Conservation (phyloP, 495 filamentous ascomycete species). For the Staphylotrichum tortipilum region DNA sequence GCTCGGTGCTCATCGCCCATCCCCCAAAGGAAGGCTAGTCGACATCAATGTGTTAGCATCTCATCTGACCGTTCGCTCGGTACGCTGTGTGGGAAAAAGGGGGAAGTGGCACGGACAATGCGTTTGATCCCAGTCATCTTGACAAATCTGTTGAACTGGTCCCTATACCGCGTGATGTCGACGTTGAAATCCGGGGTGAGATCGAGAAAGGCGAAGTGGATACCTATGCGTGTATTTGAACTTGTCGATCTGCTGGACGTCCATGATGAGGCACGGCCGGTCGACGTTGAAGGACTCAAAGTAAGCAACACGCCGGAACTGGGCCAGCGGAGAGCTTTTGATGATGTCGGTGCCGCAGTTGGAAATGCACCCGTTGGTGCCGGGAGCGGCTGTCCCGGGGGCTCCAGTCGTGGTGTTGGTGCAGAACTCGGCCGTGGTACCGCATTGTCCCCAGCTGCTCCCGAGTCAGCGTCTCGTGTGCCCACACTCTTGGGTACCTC, state of each 20-base stretch:
- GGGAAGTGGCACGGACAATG: too few relatives aligned
- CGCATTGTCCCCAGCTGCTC: conserved; percentile 44
- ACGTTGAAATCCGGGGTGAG: conserved; percentile 3
- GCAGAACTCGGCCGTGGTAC: conserved; percentile 39
- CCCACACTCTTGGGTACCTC: too few relatives aligned
- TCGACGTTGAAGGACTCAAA: conserved; percentile 23
- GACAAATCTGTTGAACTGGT: conserved; percentile 15
- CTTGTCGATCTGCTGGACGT: conserved; percentile 5
- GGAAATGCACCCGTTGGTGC: conserved; percentile 39
- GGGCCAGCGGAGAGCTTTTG: conserved; percentile 5
- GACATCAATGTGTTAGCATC: too few relatives aligned
- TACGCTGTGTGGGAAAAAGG: too few relatives aligned
- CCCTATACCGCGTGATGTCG: background rate
- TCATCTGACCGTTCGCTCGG: too few relatives aligned
- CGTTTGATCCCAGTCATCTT: conserved; percentile 22
- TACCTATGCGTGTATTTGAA: conserved; percentile 13
- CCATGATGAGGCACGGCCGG: conserved; percentile 19
- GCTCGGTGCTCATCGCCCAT: conserved; percentile 18
- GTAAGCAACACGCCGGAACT: conserved; percentile 15
- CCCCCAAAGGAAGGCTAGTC: conserved; percentile 31
- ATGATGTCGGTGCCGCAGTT: conserved; percentile 37
- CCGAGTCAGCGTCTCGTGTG: too few relatives aligned
- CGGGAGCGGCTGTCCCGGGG: conserved; percentile 28
- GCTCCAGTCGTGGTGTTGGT: conserved; percentile 22
- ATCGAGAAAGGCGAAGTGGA: conserved; percentile 18